These are phyloP conservation scores for Trichoderma sp. DNA, from an alignment of 2,329 filamentous ascomycete species.

Conservation along the genomic window DNA sequence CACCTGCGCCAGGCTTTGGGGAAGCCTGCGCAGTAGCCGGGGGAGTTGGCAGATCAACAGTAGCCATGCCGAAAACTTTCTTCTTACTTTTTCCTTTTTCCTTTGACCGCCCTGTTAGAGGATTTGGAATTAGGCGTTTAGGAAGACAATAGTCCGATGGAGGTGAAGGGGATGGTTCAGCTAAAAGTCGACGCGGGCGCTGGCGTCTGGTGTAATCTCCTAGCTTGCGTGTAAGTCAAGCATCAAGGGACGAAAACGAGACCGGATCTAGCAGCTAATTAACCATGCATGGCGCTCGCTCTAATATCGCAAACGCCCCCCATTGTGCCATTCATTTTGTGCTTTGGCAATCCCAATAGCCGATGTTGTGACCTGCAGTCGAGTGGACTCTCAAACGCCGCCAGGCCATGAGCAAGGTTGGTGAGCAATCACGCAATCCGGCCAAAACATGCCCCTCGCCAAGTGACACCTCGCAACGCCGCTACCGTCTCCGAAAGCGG, in stretches of 20 bases:
- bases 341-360: not conserved
- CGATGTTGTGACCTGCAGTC: constrained; percentile 2
- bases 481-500: constrained; percentile 16
- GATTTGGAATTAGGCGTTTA: constrained; percentile 2
- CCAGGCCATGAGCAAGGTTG: constrained; percentile 16
- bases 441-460: not conserved
- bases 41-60: constrained; percentile 13
- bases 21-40: constrained; percentile 9
- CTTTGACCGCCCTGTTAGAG: not conserved
- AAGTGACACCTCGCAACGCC: not conserved
- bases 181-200: not conserved
- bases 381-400: not conserved
- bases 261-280: constrained; percentile 11
- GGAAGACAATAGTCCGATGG: not conserved
- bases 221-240: not conserved
- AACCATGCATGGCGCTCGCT: not conserved
- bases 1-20: not conserved
- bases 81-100: not conserved
- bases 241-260: not conserved
- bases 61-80: not conserved
- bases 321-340: not conserved
- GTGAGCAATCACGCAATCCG: constrained; percentile 20
- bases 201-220: not conserved
- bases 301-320: not conserved
- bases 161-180: not conserved